Evolutionary conservation across 441 rosid species (phyloP).

Genomic region (Adansonia madagascariensis): DNA sequence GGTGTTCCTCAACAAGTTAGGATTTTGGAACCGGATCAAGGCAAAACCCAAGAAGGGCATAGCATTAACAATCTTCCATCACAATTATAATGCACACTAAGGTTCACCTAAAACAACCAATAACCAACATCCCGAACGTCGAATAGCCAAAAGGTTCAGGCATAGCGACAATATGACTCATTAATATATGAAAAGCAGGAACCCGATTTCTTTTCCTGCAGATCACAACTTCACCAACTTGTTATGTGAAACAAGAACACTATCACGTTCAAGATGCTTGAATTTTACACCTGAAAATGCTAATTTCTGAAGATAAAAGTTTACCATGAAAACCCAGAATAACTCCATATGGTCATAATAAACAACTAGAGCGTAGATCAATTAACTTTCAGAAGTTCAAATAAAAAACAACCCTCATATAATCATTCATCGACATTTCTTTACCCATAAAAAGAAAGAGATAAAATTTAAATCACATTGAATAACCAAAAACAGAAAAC

Average conservation of each 20-base stretch:
- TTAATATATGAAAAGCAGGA: neutral
- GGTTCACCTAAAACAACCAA: neutral
- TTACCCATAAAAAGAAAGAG: constrained; percentile 1
- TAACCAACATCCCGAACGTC: neutral
- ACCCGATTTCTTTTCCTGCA: neutral
- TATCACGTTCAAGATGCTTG: neutral
- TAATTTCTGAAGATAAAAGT: neutral
- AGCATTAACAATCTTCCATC: constrained; percentile 16
- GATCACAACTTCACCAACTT: neutral
- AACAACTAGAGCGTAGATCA: constrained; percentile 2
- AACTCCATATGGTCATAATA: constrained; percentile 7
- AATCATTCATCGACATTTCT: neutral
- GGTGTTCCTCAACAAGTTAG: neutral
- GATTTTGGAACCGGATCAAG: neutral
- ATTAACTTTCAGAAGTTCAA: constrained; percentile 12
- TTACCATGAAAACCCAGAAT: neutral
- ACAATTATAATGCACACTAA: neutral
- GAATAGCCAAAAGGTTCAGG: neutral
- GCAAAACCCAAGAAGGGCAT: neutral
- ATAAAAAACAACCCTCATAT: neutral
- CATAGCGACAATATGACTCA: neutral
- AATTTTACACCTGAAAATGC: neutral
- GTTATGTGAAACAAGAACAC: neutral
- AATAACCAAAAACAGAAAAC: constrained; percentile 25
- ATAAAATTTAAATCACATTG: constrained; percentile 16